Conservation (phyloP, 306 rosid genomes). For the Castanea sativa region DNA sequence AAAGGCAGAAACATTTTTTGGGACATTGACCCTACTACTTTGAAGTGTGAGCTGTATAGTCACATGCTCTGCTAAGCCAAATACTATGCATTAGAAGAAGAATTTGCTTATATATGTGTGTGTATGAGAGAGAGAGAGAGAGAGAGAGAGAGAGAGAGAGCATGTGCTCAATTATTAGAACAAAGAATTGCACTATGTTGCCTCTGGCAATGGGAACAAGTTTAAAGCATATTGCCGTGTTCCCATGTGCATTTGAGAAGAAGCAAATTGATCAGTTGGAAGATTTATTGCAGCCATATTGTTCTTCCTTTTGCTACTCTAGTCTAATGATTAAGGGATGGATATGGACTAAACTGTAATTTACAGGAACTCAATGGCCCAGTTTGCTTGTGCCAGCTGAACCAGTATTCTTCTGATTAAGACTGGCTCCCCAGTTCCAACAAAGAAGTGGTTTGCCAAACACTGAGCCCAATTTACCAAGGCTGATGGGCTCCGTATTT, state of each 20-base stretch:
- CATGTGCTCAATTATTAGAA: conserved; percentile 34
- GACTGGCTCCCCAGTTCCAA: too few relatives aligned
- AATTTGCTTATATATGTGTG: neutral
- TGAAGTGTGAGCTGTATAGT: conserved; percentile 38
- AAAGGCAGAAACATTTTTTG: conserved; percentile 29
- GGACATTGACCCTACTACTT: conserved; percentile 35
- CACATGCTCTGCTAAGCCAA: conserved; percentile 34
- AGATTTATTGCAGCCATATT: neutral
- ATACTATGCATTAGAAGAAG: neutral
- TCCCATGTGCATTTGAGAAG: conserved; percentile 33
- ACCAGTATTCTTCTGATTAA: too few relatives aligned
- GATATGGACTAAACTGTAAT: neutral
- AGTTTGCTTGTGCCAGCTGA: too few relatives aligned
- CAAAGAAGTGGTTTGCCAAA: too few relatives aligned
- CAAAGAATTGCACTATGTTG: neutral
- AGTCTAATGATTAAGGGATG: neutral
- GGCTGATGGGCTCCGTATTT: too few relatives aligned
- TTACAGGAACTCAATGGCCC: neutral
- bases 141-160: conserved; percentile 10
- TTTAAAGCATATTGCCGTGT: conserved; percentile 6
- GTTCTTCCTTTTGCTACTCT: too few relatives aligned
- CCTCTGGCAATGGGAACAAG: conserved; percentile 26
- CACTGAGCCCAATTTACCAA: too few relatives aligned
- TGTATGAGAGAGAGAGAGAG: conserved; percentile 2
- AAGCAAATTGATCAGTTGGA: conserved; percentile 17